These are phyloP conservation scores for Crithidia acanthocephali DNA, from an alignment of 208 protist genomes.

Conservation along the genomic window DNA sequence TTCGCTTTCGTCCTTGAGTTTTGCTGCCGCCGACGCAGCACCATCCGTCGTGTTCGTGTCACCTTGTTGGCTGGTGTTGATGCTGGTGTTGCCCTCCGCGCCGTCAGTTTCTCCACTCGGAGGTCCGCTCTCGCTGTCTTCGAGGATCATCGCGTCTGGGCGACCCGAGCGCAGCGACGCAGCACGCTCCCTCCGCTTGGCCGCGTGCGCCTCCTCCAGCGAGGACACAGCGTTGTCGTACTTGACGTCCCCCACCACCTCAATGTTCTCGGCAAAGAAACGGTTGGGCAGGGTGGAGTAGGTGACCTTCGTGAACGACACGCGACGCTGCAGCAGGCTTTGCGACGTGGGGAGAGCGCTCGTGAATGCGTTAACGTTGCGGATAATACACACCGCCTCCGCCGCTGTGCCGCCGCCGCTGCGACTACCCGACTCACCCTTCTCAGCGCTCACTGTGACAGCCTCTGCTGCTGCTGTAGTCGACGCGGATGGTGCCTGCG, in stretches of 20 bases:
- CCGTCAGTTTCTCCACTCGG: background rate
- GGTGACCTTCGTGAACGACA: constrained; percentile 72
- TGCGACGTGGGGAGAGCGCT: constrained; percentile 79
- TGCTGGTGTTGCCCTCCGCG: no score
- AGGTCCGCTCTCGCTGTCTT: constrained; percentile 14
- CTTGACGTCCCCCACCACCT: constrained; percentile 46
- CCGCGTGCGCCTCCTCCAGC: constrained; percentile 41
- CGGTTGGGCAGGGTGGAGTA: constrained; percentile 60
- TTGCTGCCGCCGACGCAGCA: no score
- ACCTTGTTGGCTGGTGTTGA: no score
- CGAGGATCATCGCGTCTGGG: constrained; percentile 25
- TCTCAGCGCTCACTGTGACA: constrained; percentile 2
- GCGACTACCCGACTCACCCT: no score
- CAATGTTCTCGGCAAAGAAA: constrained; percentile 79
- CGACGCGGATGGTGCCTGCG: background rate
- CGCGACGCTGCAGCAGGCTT: constrained; percentile 60
- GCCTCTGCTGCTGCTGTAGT: background rate
- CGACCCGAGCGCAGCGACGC: constrained; percentile 30
- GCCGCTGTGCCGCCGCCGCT: constrained; percentile 4
- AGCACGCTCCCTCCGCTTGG: constrained; percentile 42
- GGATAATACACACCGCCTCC: constrained; percentile 62
- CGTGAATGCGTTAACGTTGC: constrained; percentile 77
- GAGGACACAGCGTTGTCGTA: constrained; percentile 57
- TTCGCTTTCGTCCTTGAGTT: background rate
- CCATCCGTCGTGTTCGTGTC: no score